Evolutionary conservation across 2,329 filamentous ascomycete genomes (phyloP), one percentile per base, ranked within the genome.

Genomic region (Aspergillus aculeatinus): DNA sequence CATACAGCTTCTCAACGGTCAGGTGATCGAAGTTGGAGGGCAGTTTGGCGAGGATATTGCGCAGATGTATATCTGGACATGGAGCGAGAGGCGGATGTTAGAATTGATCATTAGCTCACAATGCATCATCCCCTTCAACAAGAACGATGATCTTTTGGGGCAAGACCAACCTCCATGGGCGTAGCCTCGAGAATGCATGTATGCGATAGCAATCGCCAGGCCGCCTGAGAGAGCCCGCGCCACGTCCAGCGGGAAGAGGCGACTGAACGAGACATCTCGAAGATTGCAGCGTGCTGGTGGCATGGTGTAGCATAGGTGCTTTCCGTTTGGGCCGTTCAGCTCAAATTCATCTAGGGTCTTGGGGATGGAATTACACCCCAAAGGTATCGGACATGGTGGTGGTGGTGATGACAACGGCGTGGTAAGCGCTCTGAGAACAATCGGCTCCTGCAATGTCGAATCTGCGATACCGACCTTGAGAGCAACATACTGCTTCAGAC

Each of bases 241-340:
- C 59, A 72, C 69, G n/a, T 72, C 63, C 2, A 75, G 58, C 27
- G 67, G 57, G 14, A 72, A 72, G 3, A 72, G 60, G 14, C 56
- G 60, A 29, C 55, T 67, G 42, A 67, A 73, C 5, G 69, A 74
- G 1, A 67, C 57, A 5, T 74, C 71, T 60, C 59, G 63, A 1
- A 74, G 66, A 57, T 67, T 70, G 31, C 68, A 67, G 52, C 55
- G 60, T 44, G 71, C 68, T 7, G 62, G 67, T 4, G 60, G 27
- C 47, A 65, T 63, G 1, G 67, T 62, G 19, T 73, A 70, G 59
- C 68, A 73, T 19, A 10, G 25, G 60, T 72, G 68, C n/a, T 44
- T 65, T 51, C 67, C 67, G 59, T 72, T 71, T 2, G 67, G 68
- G 14, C 67, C 70, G 35, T 61, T 33, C 0, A 70, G 21, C 35